Evolutionary conservation across 345 rosid species (phyloP).

Genomic region (Trapa bicornis): DNA sequence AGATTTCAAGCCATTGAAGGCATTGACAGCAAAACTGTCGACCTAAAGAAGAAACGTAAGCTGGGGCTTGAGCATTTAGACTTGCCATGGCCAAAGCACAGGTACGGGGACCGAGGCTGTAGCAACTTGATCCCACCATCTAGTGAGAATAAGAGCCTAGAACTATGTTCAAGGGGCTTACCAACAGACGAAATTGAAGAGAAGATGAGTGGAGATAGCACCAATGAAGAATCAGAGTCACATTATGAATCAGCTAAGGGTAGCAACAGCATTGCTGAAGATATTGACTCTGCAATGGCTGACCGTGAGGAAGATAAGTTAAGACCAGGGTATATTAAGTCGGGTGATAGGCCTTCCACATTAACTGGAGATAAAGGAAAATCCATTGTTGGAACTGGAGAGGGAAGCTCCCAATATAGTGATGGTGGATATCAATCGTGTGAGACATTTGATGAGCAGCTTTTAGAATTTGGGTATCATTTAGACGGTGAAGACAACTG

Average conservation of each 20-base stretch:
- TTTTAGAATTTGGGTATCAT: constrained; percentile 17
- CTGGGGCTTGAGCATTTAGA: constrained; percentile 29
- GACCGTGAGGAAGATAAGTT: constrained; percentile 13
- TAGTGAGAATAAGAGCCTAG: constrained; percentile 3
- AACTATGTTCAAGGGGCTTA: constrained; percentile 6
- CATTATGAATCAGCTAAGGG: constrained; percentile 40
- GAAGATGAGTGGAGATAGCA: constrained; percentile 10
- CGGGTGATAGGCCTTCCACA: constrained; percentile 16
- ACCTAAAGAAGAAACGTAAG: constrained; percentile 45
- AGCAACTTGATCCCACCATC: constrained; percentile 6
- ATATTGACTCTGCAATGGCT: constrained; percentile 20
- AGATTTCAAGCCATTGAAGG: constrained; percentile 13
- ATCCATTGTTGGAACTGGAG: constrained; percentile 7
- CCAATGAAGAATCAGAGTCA: constrained; percentile 16
- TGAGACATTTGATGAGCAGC: constrained; percentile 20
- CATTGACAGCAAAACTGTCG: constrained; percentile 4
- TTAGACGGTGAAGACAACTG: constrained; percentile 17
- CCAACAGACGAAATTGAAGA: constrained; percentile 9
- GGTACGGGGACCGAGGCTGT: constrained; percentile 24
- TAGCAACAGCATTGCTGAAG: constrained; percentile 32
- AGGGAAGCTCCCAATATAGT: constrained; percentile 4
- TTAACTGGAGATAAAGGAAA: constrained; percentile 10
- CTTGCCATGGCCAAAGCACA: constrained; percentile 44
- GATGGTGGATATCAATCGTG: constrained; percentile 5
- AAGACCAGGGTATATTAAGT: constrained; percentile 9